These are phyloP conservation scores for Carex pumila DNA, from an alignment of 176 grass and related monocot genomes.

Conservation along the genomic window DNA sequence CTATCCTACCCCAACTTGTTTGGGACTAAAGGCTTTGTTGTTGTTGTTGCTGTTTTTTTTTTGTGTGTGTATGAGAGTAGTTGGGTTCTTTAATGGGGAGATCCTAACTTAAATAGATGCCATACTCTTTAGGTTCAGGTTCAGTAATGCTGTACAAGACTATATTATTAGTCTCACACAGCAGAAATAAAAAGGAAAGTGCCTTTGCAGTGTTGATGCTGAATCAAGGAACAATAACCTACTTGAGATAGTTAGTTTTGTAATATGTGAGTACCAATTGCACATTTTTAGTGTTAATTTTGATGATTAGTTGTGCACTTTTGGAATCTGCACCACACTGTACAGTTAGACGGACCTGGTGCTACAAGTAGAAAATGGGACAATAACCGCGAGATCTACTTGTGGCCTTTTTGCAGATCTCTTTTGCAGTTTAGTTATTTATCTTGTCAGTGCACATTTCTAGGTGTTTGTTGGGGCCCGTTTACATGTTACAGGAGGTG, in stretches of 20 bases:
- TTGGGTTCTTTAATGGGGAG: background rate
- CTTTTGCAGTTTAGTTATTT: constrained; percentile 24
- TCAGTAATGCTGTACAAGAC: background rate
- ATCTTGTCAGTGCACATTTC: constrained; percentile 31
- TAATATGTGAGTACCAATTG: background rate
- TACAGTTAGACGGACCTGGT: background rate
- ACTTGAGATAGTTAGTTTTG: background rate
- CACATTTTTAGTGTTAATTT: background rate
- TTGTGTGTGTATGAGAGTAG: background rate
- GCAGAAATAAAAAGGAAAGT: background rate
- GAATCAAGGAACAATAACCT: background rate
- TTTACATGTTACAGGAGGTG: constrained; percentile 96
- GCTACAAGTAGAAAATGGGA: background rate
- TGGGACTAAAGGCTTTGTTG: too few relatives aligned
- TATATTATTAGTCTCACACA: background rate
- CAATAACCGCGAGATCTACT: background rate
- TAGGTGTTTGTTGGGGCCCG: constrained; percentile 97
- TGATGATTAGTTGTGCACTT: background rate
- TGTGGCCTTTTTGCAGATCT: background rate
- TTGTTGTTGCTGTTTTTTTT: too few relatives aligned
- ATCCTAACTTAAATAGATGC: background rate
- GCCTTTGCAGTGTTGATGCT: background rate
- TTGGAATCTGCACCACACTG: background rate
- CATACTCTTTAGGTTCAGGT: background rate
- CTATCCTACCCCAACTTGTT: too few relatives aligned